Base-by-base conservation (phyloP, 805 yeast genomes). In the Candida arabinofermentans region DNA sequence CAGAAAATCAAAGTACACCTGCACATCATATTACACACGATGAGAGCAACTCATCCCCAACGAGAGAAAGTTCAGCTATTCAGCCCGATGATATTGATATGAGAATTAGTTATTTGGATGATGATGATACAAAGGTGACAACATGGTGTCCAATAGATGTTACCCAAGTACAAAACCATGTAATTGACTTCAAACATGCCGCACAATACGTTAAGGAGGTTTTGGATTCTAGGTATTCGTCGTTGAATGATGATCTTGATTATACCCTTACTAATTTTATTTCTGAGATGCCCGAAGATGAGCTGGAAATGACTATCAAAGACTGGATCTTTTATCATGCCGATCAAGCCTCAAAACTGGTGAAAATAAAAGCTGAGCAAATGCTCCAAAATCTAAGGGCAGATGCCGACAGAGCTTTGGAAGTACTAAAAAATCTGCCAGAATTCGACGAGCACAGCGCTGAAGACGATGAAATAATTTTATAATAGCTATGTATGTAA, bases 241-340 rank as follows among this genome's bases (percentile, higher is more conserved):
- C 64, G 12, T 38, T 81, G 14, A 70, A 74, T 48, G 78, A 81
- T 47, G 95, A 85, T 55, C 57, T 67, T 31, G 86, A 81, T 43
- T 89, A 91, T 1, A 73, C 74, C 23, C 61, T 85, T 18, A 76
- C 86, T 0, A 68, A 69, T 37, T 84, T 84, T 52, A 77, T 83
- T 6, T 70, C 79, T 1, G 78, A 77, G 33, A 79, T 85, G 77
- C 90, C 91, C 0, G 78, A 74, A 24, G 75, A 74, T 21, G 89
- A 85, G 54, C 67, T 85, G 50, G 69, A 75, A 10, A 78, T 82
- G 83, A 76, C 84, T 0, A 74, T 87, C n/a, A 69, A 71, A 37
- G 76, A 83, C 44, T 88, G 95, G 95, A 62, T 85, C 17, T 54
- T 55, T 24, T 67, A 71, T 48, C 73, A 74, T 51, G 84, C 87